Evolutionary conservation across 345 rosid species (phyloP).

Genomic region (Murraya paniculata): DNA sequence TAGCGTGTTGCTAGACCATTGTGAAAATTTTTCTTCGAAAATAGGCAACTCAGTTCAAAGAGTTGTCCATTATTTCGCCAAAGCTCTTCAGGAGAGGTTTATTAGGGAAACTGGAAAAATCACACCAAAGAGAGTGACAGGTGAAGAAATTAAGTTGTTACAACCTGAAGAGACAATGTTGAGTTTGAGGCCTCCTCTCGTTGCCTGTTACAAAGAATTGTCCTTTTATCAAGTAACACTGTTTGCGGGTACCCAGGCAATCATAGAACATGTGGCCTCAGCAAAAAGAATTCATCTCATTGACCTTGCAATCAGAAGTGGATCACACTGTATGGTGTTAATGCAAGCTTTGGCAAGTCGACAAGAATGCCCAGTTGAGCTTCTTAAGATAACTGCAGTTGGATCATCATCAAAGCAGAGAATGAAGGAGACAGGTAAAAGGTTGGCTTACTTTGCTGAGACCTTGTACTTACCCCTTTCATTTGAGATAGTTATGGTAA

Average conservation of each 20-base stretch:
- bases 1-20: background rate
- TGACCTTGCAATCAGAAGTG: slow-evolving; percentile 28
- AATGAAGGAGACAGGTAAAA: slow-evolving; percentile 8
- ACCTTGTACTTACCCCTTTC: slow-evolving; percentile 2
- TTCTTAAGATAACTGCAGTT: slow-evolving; percentile 14
- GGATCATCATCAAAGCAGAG: background rate
- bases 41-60: background rate
- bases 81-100: slow-evolving; percentile 13
- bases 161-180: background rate
- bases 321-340: background rate
- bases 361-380: background rate
- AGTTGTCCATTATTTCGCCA: background rate
- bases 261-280: slow-evolving; percentile 24
- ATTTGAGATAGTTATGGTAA: background rate
- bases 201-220: slow-evolving; percentile 7
- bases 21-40: background rate
- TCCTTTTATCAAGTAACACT: slow-evolving; percentile 29
- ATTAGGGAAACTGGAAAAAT: slow-evolving; percentile 20
- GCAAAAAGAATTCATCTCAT: slow-evolving; percentile 35
- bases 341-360: slow-evolving; percentile 11
- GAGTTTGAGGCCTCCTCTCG: background rate
- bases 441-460: slow-evolving; percentile 12
- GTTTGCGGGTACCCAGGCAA: slow-evolving; percentile 31
- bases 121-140: slow-evolving; percentile 1
- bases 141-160: background rate